Conservation (phyloP, 2,329 filamentous ascomycete species). For the Fusarium zealandicum region DNA sequence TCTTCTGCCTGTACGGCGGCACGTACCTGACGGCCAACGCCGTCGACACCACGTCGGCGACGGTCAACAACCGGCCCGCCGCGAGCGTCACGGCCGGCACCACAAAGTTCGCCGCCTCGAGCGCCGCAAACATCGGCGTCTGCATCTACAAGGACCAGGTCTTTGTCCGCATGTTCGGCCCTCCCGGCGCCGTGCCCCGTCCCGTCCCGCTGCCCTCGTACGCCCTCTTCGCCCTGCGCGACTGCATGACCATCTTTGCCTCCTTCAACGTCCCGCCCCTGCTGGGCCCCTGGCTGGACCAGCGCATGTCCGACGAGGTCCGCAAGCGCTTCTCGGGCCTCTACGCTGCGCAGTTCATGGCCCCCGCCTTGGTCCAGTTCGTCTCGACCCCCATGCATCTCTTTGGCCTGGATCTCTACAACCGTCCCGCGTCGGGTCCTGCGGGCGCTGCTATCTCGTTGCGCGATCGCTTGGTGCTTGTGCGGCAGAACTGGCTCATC, state of each 20-base stretch:
- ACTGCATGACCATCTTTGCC: constrained; percentile 89
- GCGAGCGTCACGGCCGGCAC: constrained; percentile 74
- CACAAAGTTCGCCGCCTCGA: constrained; percentile 82
- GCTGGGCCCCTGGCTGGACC: constrained; percentile 72
- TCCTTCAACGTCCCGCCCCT: constrained; percentile 88
- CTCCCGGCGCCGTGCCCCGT: constrained; percentile 57
- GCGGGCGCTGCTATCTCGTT: constrained; percentile 46
- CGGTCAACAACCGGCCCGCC: constrained; percentile 63
- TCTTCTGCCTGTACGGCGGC: constrained; percentile 80
- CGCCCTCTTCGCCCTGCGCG: constrained; percentile 79
- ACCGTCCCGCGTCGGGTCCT: constrained; percentile 59
- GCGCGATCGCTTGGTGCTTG: constrained; percentile 68
- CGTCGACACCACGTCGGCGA: constrained; percentile 81
- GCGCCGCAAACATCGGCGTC: constrained; percentile 81
- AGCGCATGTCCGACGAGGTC: constrained; percentile 60
- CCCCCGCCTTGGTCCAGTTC: constrained; percentile 80
- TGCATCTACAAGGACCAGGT: constrained; percentile 90
- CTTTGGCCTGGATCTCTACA: constrained; percentile 86
- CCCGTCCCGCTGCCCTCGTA: constrained; percentile 75
- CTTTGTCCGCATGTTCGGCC: constrained; percentile 84
- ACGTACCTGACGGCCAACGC: constrained; percentile 90
- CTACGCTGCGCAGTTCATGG: constrained; percentile 78
- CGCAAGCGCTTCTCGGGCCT: constrained; percentile 55
- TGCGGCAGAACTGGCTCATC: constrained; percentile 78
- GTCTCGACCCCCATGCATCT: constrained; percentile 85